Evolutionary conservation across 2,329 filamentous ascomycete species (phyloP).

Genomic region (Harringtonia aguacate): DNA sequence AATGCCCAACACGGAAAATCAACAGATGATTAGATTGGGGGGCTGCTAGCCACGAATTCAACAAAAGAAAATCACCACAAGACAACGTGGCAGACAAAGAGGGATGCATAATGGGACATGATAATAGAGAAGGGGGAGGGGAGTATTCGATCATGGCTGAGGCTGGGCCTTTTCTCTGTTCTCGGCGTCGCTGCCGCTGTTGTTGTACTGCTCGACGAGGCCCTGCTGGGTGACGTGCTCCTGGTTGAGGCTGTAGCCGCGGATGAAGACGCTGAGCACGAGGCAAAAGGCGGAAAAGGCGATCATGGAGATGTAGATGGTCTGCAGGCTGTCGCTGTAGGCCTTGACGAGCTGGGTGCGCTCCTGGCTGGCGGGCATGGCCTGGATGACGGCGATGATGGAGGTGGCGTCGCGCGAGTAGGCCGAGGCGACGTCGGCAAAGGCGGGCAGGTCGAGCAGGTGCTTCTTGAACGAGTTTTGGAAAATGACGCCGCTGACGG

Average conservation of each 20-base stretch:
- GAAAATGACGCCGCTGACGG: slow-evolving; percentile 28
- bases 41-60: no score
- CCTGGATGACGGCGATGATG: slow-evolving; percentile 43
- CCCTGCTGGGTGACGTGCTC: slow-evolving; percentile 36
- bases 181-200: neutral
- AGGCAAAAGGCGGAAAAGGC: slow-evolving; percentile 38
- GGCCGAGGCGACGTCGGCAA: slow-evolving; percentile 19
- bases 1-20: no score
- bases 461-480: slow-evolving; percentile 20
- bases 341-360: slow-evolving; percentile 20
- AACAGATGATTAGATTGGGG: no score
- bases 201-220: slow-evolving; percentile 18
- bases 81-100: no score
- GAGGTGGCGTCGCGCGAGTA: slow-evolving; percentile 44
- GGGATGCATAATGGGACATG: neutral
- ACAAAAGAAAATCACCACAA: no score
- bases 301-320: slow-evolving; percentile 42
- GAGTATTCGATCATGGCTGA: neutral
- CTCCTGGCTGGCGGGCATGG: slow-evolving; percentile 26
- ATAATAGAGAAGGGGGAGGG: neutral
- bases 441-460: slow-evolving; percentile 7
- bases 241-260: slow-evolving; percentile 35
- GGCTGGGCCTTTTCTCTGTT: neutral
- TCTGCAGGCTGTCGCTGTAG: slow-evolving; percentile 42
- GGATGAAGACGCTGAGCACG: slow-evolving; percentile 39